Evolutionary conservation across 306 rosid species (phyloP), one percentile per base, ranked within the genome.

Genomic region (Amphicarpaea edgeworthii): DNA sequence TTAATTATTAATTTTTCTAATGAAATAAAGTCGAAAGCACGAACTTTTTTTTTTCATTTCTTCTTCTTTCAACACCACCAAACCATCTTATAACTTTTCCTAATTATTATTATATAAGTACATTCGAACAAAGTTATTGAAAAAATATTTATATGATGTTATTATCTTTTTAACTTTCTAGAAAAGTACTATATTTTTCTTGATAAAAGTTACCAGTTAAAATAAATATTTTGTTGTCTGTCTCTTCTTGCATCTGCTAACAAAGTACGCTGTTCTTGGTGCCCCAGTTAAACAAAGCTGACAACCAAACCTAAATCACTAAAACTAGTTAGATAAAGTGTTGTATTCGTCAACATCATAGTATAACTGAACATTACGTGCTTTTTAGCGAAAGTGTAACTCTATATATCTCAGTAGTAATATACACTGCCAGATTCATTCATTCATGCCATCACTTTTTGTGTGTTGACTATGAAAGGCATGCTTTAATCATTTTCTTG

Each of bases 241-340:
- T 32, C n/a, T 37, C 8, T 32, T 30, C 8, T 41, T 63, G 26
- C 30, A 38, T 64, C 32, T 64, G 32, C 6, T 37, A 17, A 19
- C 9, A 38, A 20, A 17, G 51, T 38, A 19, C 70, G 9, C 24
- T n/a, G 3, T 60, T 61, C 4, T 1, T 8, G 28, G 8, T 8
- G 28, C 47, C 19, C 16, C 15, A 11, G 49, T 5, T 21, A 42
- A 41, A 65, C 12, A 10, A 10, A 20, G 53, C 34, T 54, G 70
- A 66, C 7, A 43, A 63, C 50, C 53, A 38, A 50, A 68, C 26
- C 4, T 50, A 23, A 51, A 62, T 12, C 37, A 26, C 28, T 30
- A 42, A 54, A 24, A 41, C 68, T 79, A 12, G 53, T 43, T 23
- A 26, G 38, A 21, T n/a, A n/a, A n/a, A n/a, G n/a, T n/a, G 30